Evolutionary conservation across 1,139 yeast genomes (phyloP).

Genomic region (Saccharomyces hybrid): DNA sequence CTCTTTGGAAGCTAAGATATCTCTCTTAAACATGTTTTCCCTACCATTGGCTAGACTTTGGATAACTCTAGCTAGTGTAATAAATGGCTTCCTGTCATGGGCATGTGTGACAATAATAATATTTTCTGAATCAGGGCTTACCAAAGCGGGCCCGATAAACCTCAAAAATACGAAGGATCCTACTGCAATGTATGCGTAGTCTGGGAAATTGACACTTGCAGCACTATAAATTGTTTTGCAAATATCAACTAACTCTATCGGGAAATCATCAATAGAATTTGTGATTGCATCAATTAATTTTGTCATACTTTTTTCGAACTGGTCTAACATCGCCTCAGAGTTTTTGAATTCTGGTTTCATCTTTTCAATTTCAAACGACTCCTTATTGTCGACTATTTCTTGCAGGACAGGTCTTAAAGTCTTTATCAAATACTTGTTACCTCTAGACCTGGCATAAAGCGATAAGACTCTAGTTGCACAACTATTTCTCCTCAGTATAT

Average conservation of each 20-base stretch:
- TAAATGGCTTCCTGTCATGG: slow-evolving; percentile 60
- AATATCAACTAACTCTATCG: slow-evolving; percentile 64
- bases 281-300: slow-evolving; percentile 56
- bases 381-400: slow-evolving; percentile 45
- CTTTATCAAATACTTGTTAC: slow-evolving; percentile 46
- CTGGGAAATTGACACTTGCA: slow-evolving; percentile 60
- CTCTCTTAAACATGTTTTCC: slow-evolving; percentile 52
- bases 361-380: slow-evolving; percentile 63
- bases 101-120: slow-evolving; percentile 36
- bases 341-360: slow-evolving; percentile 34
- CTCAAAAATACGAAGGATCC: slow-evolving; percentile 84
- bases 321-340: slow-evolving; percentile 38
- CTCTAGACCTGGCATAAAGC: slow-evolving; percentile 59
- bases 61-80: slow-evolving; percentile 74
- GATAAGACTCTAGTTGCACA: slow-evolving; percentile 73
- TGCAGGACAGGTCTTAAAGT: slow-evolving; percentile 50
- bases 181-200: slow-evolving; percentile 56
- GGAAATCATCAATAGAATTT: slow-evolving; percentile 50
- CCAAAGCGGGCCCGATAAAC: slow-evolving; percentile 83
- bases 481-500: slow-evolving; percentile 71
- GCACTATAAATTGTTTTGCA: slow-evolving; percentile 65
- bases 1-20: slow-evolving; percentile 39
- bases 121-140: slow-evolving; percentile 71
- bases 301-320: slow-evolving; percentile 51
- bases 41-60: slow-evolving; percentile 87